Evolutionary conservation across 306 rosid genomes (phyloP), one percentile per base, ranked within the genome.

Genomic region (Sophora flavescens): DNA sequence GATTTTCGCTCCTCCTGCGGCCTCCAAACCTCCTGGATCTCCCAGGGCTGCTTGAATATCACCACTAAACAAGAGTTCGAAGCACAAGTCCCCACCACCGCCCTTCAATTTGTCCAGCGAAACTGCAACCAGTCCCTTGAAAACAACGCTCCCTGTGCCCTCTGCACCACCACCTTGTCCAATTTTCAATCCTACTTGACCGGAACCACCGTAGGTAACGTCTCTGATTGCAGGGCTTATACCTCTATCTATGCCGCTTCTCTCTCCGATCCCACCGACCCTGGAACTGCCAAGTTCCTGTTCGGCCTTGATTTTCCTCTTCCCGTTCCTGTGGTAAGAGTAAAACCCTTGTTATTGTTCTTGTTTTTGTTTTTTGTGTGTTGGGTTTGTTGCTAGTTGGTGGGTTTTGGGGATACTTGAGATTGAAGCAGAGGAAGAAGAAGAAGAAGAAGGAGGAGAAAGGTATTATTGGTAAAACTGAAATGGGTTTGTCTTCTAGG

Each of bases 41-140:
- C 88, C 16, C 75, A 89, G 15, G 98, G 97, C 1, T 95, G 97
- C 81, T 80, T 84, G 92, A 89, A 86, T 84, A 80, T 95, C 83
- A 86, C 88, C 56, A 90, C 96, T 57, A 60, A 36, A 22, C 28
- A 63, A 0, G 42, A 87, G 0, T 95, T 92, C 81, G 86, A 84
- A 8, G 1, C 26, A 5, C 22, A 4, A 6, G 71, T 84, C 48
- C 65, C 87, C 10, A 0, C 11, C 1, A 0, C 69, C 0, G 36
- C 58, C 0, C 56, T 86, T 0, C 71, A 63, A 50, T 32, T 32
- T 52, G 83, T 87, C 16, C 65, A 45, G 5, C 0, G 0, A 0
- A 79, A 48, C 59, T 95, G 97, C 7, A 89, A 86, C 72, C 86
- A 70, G 26, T 79, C 92, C 2, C 88, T 95, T 0, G 77, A 53